phyloP scores from a whole-genome alignment of 2,329 filamentous ascomycete genomes.

The Clarireedia paspali region DNA sequence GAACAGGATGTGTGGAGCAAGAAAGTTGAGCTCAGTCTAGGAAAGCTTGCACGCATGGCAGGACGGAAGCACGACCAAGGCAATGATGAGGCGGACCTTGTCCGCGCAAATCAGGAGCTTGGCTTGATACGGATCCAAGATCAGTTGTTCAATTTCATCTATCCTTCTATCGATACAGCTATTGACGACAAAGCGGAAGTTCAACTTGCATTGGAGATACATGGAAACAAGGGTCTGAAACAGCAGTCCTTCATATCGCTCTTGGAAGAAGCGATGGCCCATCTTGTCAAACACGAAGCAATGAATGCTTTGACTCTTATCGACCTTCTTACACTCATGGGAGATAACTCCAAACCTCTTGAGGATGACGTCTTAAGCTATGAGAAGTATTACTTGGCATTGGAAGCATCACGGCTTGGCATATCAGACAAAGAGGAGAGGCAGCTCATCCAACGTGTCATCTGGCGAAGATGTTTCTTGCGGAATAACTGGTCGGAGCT shows the following conservation, averaged over 20 bases:
- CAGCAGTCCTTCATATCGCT: conserved; percentile 61
- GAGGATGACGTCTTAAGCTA: conserved; percentile 40
- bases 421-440: conserved; percentile 49
- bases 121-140: conserved; percentile 66
- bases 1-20: conserved; percentile 86
- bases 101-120: conserved; percentile 23
- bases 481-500: conserved; percentile 77
- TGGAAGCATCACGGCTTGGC: conserved; percentile 37
- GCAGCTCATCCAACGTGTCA: conserved; percentile 48
- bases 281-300: conserved; percentile 63
- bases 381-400: conserved; percentile 58
- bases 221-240: conserved; percentile 44
- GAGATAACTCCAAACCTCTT: conserved; percentile 32
- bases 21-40: conserved; percentile 83
- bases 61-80: conserved; percentile 38
- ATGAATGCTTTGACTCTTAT: conserved; percentile 60
- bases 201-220: conserved; percentile 62
- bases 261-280: conserved; percentile 62
- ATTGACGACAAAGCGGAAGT: conserved; percentile 75
- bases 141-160: conserved; percentile 62
- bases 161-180: conserved; percentile 58
- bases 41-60: conserved; percentile 72
- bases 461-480: conserved; percentile 84
- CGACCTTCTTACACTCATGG: conserved; percentile 73
- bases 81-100: conserved; percentile 33